Percentiles rank a stretch among this genome's conserved stretches.
phyloP scores from a whole-genome alignment of 192 early-diverging fungal species.

The Linnemannia hyalina region DNA sequence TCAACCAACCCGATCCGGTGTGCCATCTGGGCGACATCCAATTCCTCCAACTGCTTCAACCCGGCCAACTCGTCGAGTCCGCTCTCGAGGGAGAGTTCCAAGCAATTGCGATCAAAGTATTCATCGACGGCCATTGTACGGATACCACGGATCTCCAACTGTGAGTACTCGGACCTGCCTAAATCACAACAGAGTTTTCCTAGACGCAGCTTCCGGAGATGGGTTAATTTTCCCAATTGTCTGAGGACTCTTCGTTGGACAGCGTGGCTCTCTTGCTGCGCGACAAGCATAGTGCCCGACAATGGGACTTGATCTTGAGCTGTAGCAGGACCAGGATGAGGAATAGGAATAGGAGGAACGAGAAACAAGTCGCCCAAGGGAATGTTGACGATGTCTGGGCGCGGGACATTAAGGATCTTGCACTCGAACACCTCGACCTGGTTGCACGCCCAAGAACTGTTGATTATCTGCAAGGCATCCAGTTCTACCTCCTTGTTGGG shows the following conservation, averaged over 20 bases:
- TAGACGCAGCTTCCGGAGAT: background rate
- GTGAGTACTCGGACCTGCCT: background rate
- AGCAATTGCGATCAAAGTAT: background rate
- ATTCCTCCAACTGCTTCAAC: constrained; percentile 6
- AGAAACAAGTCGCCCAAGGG: too few relatives aligned
- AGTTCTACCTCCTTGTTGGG: background rate
- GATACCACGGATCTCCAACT: background rate
- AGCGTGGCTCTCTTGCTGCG: background rate
- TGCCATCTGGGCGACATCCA: constrained; percentile 2
- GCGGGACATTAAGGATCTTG: background rate
- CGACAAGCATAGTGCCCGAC: background rate
- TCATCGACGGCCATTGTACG: background rate
- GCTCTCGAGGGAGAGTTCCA: constrained; percentile 16
- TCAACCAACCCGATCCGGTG: constrained; percentile 7
- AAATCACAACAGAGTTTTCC: background rate
- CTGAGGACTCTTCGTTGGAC: background rate
- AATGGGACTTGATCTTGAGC: background rate
- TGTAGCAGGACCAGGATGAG: background rate
- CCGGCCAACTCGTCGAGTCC: background rate
- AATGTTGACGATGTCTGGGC: background rate
- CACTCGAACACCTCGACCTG: background rate
- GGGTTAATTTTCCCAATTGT: background rate
- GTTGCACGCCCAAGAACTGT: background rate
- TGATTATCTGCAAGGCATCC: background rate
- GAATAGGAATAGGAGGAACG: background rate